Conservation (phyloP, 1,284 basidiomycete species). For the Ceratobasidium sp. region DNA sequence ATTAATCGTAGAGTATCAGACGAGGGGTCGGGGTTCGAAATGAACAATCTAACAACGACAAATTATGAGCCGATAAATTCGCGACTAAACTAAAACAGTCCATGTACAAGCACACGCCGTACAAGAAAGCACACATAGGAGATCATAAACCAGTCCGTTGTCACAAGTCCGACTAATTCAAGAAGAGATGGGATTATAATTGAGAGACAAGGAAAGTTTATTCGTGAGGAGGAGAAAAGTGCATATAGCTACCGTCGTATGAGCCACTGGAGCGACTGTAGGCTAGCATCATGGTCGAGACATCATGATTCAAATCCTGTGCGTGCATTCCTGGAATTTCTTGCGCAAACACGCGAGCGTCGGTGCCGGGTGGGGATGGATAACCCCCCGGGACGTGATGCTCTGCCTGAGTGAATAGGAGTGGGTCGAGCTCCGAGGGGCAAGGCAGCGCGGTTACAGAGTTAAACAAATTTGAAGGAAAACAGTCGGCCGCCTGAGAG, state of each 20-base stretch:
- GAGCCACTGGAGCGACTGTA: neutral
- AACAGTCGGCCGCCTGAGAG: neutral
- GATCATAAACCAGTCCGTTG: conserved; percentile 13
- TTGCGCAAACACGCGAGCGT: neutral
- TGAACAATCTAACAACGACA: neutral
- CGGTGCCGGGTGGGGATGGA: neutral
- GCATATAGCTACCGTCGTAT: neutral
- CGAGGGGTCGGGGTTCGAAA: neutral
- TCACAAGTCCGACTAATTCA: no score
- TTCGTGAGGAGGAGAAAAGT: neutral
- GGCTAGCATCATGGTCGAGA: neutral
- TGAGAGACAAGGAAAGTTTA: neutral
- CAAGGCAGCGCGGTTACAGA: neutral
- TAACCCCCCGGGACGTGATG: neutral
- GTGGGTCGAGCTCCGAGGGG: neutral
- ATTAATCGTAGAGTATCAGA: neutral
- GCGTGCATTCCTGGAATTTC: neutral
- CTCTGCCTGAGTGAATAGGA: no score
- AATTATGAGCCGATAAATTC: neutral
- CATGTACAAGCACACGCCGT: neutral
- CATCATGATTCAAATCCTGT: neutral
- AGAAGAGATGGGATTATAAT: neutral
- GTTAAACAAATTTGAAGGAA: neutral
- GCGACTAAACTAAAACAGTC: neutral
- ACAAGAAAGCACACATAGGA: neutral